phyloP scores from a whole-genome alignment of 2,329 filamentous ascomycete species.

The Seiridium cupressi region DNA sequence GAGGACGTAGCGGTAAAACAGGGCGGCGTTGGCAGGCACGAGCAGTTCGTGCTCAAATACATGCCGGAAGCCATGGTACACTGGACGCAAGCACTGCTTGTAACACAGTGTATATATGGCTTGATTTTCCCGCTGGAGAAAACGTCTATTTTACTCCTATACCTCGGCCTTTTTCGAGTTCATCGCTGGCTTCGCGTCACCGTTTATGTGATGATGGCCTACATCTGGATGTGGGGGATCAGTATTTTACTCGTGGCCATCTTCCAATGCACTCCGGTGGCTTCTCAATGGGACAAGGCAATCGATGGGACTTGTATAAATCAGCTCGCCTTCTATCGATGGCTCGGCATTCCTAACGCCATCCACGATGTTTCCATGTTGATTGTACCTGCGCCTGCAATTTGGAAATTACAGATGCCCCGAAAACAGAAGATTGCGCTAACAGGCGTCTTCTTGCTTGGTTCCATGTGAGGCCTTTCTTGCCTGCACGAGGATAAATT shows the following conservation, averaged over 20 bases:
- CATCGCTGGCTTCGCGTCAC: slow-evolving; percentile 13
- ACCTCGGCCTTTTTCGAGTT: slow-evolving; percentile 13
- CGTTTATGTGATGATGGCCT: slow-evolving; percentile 12
- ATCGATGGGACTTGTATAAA: slow-evolving; percentile 8
- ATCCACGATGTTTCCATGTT: slow-evolving; percentile 16
- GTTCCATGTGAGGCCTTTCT: slow-evolving; percentile 11
- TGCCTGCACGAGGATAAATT: not conserved
- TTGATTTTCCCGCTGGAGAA: slow-evolving; percentile 13
- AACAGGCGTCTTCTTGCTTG: slow-evolving; percentile 14
- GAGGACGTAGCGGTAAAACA: slow-evolving; percentile 8
- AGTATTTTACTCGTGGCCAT: slow-evolving; percentile 9
- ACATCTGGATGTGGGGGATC: slow-evolving; percentile 15
- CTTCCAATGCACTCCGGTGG: slow-evolving; percentile 12
- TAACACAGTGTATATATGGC: slow-evolving; percentile 11
- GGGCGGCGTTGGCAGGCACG: slow-evolving; percentile 13
- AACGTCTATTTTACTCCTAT: slow-evolving; percentile 14
- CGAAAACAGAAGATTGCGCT: slow-evolving; percentile 14
- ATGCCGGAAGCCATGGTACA: not conserved
- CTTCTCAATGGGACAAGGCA: slow-evolving; percentile 10
- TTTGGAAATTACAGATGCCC: slow-evolving; percentile 13
- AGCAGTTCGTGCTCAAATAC: slow-evolving; percentile 7
- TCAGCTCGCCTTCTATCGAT: not conserved
- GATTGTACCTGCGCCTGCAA: slow-evolving; percentile 11
- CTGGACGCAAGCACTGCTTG: slow-evolving; percentile 12
- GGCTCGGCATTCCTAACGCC: slow-evolving; percentile 12